A percentile compares a stretch with the other conserved stretches of the same genome.
These are phyloP conservation scores for Lactifluus hygrophoroides DNA, from an alignment of 768 basidiomycete genomes.

Conservation along the genomic window DNA sequence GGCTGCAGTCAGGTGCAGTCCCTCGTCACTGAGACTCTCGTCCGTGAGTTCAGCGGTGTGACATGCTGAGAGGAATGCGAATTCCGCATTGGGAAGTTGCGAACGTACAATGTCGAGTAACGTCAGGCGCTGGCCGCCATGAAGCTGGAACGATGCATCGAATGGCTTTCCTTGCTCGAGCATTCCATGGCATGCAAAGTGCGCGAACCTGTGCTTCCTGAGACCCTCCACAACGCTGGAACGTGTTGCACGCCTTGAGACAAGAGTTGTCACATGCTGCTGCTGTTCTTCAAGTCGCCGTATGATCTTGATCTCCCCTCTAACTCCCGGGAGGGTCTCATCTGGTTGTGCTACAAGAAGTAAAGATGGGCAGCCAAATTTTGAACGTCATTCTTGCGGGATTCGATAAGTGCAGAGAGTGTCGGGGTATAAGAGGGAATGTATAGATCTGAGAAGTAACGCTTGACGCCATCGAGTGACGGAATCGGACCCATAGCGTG, in stretches of 20 bases:
- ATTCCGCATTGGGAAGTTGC: not conserved
- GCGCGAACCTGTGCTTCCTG: not conserved
- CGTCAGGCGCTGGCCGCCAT: not conserved
- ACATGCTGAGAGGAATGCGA: slow-evolving; percentile 8
- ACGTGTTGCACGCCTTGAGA: not conserved
- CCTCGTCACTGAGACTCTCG: not conserved
- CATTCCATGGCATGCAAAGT: slow-evolving; percentile 1
- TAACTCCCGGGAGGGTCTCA: not conserved
- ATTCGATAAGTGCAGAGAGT: not conserved
- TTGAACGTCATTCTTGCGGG: slow-evolving; percentile 24
- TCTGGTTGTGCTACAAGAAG: not conserved
- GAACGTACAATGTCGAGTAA: not conserved
- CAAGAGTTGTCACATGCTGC: not conserved
- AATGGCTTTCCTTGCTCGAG: not conserved
- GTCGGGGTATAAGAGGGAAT: not conserved
- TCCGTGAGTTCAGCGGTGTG: not conserved
- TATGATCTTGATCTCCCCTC: not conserved
- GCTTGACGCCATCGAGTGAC: not conserved
- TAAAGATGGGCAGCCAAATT: not conserved
- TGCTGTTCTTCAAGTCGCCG: not conserved
- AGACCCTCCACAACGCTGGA: not conserved
- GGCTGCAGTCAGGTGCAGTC: slow-evolving; percentile 1
- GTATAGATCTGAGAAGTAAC: not conserved
- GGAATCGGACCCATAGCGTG: not conserved
- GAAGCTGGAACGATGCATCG: not conserved